Evolutionary conservation across 2,329 filamentous ascomycete species (phyloP).

Genomic region (Clonostachys solani): DNA sequence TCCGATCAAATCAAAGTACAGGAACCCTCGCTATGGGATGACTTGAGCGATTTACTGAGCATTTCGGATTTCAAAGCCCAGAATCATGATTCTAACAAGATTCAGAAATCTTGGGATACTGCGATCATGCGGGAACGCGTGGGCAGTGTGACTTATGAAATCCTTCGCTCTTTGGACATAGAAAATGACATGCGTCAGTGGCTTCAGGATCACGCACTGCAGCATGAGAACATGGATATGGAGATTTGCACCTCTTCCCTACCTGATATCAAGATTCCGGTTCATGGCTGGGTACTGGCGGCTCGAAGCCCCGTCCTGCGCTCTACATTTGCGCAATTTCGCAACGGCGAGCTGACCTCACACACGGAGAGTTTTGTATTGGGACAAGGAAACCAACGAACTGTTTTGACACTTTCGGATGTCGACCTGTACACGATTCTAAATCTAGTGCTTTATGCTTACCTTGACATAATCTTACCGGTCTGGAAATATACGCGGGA

Average conservation of each 20-base stretch:
- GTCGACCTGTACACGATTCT: slow-evolving; percentile 76
- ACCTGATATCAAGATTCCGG: slow-evolving; percentile 70
- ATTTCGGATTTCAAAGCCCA: slow-evolving; percentile 54
- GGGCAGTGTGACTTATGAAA: slow-evolving; percentile 41
- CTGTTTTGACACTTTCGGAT: slow-evolving; percentile 59
- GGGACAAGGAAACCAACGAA: slow-evolving; percentile 36
- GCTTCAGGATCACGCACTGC: slow-evolving; percentile 31
- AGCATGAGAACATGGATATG: slow-evolving; percentile 35
- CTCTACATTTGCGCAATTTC: slow-evolving; percentile 53
- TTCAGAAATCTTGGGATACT: slow-evolving; percentile 14
- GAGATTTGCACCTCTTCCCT: slow-evolving; percentile 51
- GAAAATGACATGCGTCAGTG: slow-evolving; percentile 57
- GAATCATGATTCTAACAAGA: not conserved
- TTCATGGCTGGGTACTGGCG: slow-evolving; percentile 77
- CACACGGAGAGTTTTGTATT: slow-evolving; percentile 21
- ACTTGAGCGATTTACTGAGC: slow-evolving; percentile 66
- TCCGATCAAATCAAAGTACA: slow-evolving; percentile 64
- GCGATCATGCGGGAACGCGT: slow-evolving; percentile 37
- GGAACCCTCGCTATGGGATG: slow-evolving; percentile 67
- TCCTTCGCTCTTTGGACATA: slow-evolving; percentile 60
- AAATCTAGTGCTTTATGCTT: slow-evolving; percentile 75
- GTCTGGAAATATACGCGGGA: slow-evolving; percentile 80
- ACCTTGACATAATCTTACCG: slow-evolving; percentile 75
- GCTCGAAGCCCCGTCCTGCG: slow-evolving; percentile 70
- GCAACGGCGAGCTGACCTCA: slow-evolving; percentile 17